These are phyloP conservation scores for Botryotinia globosa DNA, from an alignment of 2,329 filamentous ascomycete genomes.

Conservation along the genomic window DNA sequence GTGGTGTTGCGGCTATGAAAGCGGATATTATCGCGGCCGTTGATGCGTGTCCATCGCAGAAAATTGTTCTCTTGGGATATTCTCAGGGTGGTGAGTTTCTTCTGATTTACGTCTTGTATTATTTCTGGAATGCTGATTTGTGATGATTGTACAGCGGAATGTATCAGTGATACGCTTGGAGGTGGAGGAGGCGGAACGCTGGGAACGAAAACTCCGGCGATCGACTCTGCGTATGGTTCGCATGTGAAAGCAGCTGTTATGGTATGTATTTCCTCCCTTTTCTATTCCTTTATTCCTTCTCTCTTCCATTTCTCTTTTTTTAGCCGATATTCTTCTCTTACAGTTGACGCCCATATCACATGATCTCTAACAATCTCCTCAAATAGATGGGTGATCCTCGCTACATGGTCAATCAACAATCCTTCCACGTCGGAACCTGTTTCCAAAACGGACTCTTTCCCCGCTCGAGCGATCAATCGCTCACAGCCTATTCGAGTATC, in stretches of 20 bases:
- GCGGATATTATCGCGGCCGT: constrained; percentile 1
- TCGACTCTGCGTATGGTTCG: background rate
- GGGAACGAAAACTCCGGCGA: background rate
- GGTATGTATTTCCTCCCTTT: background rate
- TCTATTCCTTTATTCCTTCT: background rate
- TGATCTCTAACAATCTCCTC: background rate
- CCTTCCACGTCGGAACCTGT: constrained; percentile 9
- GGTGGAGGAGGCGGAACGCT: background rate
- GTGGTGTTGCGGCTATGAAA: constrained; percentile 9
- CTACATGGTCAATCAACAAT: background rate
- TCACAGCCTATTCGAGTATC: background rate
- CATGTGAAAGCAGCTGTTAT: background rate
- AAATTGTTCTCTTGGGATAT: constrained; percentile 11
- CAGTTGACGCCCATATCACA: background rate
- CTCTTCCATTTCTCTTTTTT: background rate
- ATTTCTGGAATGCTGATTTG: background rate
- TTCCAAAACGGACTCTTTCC: constrained; percentile 14
- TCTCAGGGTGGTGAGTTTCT: constrained; percentile 2
- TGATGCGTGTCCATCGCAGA: background rate
- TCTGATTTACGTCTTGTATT: background rate
- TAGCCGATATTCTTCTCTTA: rapidly evolving
- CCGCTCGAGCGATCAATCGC: background rate
- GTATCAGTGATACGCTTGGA: background rate
- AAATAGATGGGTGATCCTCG: constrained; percentile 5
- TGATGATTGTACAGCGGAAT: background rate